A percentile compares a stretch with the other conserved stretches of the same genome.
Evolutionary conservation across 2,329 filamentous ascomycete species (phyloP).

Genomic region (Fusarium sacchari): DNA sequence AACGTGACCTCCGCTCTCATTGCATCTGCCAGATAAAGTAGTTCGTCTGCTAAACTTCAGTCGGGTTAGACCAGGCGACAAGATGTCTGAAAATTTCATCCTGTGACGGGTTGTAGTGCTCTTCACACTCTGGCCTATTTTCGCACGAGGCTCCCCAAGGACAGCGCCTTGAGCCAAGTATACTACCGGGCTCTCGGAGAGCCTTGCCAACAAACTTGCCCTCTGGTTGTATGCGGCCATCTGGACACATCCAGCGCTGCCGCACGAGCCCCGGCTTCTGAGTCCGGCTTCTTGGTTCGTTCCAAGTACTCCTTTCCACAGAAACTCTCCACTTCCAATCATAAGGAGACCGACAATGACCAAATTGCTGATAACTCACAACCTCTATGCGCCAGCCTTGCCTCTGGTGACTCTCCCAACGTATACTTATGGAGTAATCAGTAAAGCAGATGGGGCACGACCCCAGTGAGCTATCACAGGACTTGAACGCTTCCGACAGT

Average conservation of each 20-base stretch:
- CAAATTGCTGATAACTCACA: neutral
- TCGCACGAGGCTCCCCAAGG: neutral
- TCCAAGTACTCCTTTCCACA: rapidly evolving
- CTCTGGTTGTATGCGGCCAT: neutral
- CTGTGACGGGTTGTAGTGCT: neutral
- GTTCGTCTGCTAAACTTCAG: neutral
- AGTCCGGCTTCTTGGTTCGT: neutral
- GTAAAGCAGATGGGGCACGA: constrained; percentile 13
- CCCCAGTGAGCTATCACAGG: neutral
- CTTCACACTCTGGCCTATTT: neutral
- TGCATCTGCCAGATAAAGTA: neutral
- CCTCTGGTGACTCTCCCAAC: neutral
- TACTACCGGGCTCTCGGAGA: neutral
- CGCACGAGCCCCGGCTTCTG: neutral
- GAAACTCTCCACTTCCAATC: constrained; percentile 18
- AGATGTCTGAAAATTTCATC: rapidly evolving
- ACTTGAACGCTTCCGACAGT: neutral
- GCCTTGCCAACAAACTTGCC: neutral
- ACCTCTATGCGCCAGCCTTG: neutral
- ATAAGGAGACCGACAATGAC: constrained; percentile 3
- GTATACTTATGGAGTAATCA: constrained; percentile 10
- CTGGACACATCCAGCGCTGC: neutral
- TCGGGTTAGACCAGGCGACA: neutral
- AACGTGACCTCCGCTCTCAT: neutral
- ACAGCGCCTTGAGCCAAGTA: neutral